Evolutionary conservation across 805 yeast species (phyloP).

Genomic region (Sugiyamaella valdiviana): DNA sequence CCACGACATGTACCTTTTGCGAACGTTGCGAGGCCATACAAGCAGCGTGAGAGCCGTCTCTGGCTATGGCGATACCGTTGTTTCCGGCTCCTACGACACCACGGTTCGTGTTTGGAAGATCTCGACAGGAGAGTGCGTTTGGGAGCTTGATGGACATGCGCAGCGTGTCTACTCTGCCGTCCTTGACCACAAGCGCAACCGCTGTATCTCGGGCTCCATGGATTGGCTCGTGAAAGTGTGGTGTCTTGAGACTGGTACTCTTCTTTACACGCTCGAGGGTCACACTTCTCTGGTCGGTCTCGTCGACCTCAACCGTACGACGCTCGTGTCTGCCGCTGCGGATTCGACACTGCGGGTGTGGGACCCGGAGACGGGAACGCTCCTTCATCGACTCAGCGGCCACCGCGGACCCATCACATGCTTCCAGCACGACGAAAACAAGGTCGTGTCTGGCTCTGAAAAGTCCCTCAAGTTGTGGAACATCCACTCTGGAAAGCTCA

Average conservation of each 20-base stretch:
- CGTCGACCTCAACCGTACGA: constrained; percentile 66
- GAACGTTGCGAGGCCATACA: constrained; percentile 67
- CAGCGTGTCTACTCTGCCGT: constrained; percentile 88
- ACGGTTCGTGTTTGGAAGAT: constrained; percentile 92
- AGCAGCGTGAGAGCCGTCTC: constrained; percentile 81
- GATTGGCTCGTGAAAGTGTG: constrained; percentile 85
- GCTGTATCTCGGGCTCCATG: constrained; percentile 88
- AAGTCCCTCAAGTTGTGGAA: constrained; percentile 86
- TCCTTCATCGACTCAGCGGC: constrained; percentile 65
- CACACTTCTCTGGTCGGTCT: constrained; percentile 89
- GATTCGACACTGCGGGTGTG: constrained; percentile 88
- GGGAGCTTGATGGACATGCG: constrained; percentile 73
- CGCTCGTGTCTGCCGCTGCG: constrained; percentile 90
- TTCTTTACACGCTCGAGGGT: constrained; percentile 68
- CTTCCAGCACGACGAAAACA: constrained; percentile 78
- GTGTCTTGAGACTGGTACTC: constrained; percentile 74
- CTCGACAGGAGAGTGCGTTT: constrained; percentile 62
- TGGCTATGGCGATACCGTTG: constrained; percentile 75
- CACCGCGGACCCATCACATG: constrained; percentile 88
- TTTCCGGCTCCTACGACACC: constrained; percentile 87
- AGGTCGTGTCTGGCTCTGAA: constrained; percentile 85
- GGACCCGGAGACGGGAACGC: constrained; percentile 72
- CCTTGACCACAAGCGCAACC: constrained; percentile 63
- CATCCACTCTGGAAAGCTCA: constrained; percentile 65
- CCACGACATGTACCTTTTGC: constrained; percentile 56